These are phyloP conservation scores for Entoloma clypeatum DNA, from an alignment of 1,284 basidiomycete species.

Conservation along the genomic window DNA sequence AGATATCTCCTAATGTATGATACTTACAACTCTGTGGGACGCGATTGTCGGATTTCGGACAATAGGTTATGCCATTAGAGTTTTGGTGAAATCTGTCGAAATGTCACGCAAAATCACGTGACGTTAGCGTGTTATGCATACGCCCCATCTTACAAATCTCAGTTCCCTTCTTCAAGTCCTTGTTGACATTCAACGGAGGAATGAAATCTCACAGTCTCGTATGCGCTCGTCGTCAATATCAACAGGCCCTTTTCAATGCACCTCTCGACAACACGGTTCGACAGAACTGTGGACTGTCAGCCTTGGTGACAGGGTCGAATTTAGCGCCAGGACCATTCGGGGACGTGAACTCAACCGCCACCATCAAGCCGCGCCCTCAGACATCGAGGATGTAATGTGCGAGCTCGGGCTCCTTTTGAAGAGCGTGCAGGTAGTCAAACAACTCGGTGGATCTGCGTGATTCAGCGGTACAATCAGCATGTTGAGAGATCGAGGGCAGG, in stretches of 20 bases:
- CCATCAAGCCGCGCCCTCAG: constrained; percentile 78
- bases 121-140: no score
- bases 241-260: constrained; percentile 84
- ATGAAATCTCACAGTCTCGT: constrained; percentile 75
- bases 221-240: constrained; percentile 76
- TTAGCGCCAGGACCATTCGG: constrained; percentile 39
- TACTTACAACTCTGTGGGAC: no score
- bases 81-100: no score
- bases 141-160: no score
- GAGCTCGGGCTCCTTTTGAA: constrained; percentile 52
- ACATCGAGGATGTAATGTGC: constrained; percentile 66
- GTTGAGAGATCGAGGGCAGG: constrained; percentile 13
- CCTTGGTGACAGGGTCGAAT: constrained; percentile 39
- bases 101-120: no score
- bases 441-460: constrained; percentile 65
- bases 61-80: no score
- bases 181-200: constrained; percentile 42
- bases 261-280: constrained; percentile 72
- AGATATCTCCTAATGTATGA: no score
- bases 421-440: constrained; percentile 53
- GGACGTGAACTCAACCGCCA: constrained; percentile 76
- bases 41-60: no score
- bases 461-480: no score
- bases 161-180: constrained; percentile 40
- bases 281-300: constrained; percentile 57